Base-by-base conservation (phyloP, 2,329 filamentous ascomycete genomes). In the Zymoseptoria crescenta region DNA sequence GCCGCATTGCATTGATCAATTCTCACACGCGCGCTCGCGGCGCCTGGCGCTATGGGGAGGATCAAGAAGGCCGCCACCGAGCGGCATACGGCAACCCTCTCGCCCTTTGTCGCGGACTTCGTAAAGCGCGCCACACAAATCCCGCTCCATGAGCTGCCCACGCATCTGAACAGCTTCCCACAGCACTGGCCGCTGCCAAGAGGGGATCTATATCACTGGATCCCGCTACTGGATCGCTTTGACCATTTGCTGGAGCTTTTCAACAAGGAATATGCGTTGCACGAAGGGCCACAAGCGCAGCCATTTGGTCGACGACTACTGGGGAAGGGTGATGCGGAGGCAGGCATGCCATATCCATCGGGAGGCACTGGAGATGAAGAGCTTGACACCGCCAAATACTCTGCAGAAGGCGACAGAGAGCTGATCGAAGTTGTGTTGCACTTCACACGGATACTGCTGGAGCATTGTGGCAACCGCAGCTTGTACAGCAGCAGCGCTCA, bases 151-250 rank as follows among this genome's bases (percentile, higher is more conserved):
- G 83, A 89, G 72, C 81, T 99, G 65, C 89, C 91, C 66, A 78
- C 83, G 68, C 84, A 88, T 66, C 87, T 99, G 65, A 81, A 82
- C 68, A 83, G 82, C 58, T 97, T 97, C 72, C 91, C 93, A 59
- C 86, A 87, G 64, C 81, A 87, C 81, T 99, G 94, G 94, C 91
- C 92, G 1, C 96, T 97, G 70, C 93, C 93, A 48, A 85, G 93
- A 73, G 95, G 94, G 61, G 94, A 99, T 73, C 80, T 97, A 29
- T 97, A 97, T 73, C 93, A 99, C 79, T 99, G 95, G 95, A 96
- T 99, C 66, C 87, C 89, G 28, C 82, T 96, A 24, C 78, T 99
- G 61, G 96, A 99, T 74, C 87, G 91, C 59, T 97, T 99, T 74
- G 94, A 99, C 75, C 84, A 83, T 69, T 86, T 97, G 64, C 79